A percentile compares a stretch with the other conserved stretches of the same genome.
phyloP scores from a whole-genome alignment of 1,284 basidiomycete species.

The Amylostereum chailletii region DNA sequence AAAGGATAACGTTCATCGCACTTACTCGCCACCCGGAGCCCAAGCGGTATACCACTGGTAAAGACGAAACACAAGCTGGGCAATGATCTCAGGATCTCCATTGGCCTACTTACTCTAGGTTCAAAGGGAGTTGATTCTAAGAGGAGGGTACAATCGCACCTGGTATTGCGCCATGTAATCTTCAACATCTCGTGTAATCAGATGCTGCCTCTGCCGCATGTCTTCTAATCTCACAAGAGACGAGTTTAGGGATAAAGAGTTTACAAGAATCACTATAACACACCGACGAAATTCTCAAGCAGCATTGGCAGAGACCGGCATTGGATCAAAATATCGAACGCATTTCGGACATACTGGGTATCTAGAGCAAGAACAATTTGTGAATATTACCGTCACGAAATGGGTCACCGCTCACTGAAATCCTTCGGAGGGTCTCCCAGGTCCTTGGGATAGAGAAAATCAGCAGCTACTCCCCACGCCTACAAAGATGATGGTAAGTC shows the following conservation, averaged over 20 bases:
- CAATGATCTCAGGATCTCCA: slow-evolving; percentile 38
- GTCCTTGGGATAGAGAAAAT: slow-evolving; percentile 49
- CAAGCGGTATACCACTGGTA: slow-evolving; percentile 62
- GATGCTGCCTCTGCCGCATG: slow-evolving; percentile 46
- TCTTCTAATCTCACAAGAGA: slow-evolving; percentile 36
- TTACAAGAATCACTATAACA: slow-evolving; percentile 12
- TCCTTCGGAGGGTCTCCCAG: slow-evolving; percentile 31
- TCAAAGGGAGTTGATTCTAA: background rate
- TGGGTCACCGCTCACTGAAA: slow-evolving; percentile 22
- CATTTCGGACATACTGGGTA: slow-evolving; percentile 35
- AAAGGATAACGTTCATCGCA: slow-evolving; percentile 3
- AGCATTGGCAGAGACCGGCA: slow-evolving; percentile 50
- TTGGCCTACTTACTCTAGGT: slow-evolving; percentile 28
- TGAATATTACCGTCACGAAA: background rate
- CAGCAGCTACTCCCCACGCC: slow-evolving; percentile 57
- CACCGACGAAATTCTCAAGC: slow-evolving; percentile 61
- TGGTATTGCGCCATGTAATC: slow-evolving; percentile 51
- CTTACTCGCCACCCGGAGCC: slow-evolving; percentile 50
- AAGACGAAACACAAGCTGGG: slow-evolving; percentile 43
- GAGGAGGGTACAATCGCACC: slow-evolving; percentile 25
- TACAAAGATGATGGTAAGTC: slow-evolving; percentile 17
- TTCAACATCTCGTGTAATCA: slow-evolving; percentile 53
- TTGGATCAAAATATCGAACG: slow-evolving; percentile 47
- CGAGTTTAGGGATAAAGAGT: background rate
- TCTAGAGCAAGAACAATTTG: slow-evolving; percentile 25